phyloP scores from a whole-genome alignment of 768 basidiomycete species.

The Lactarius deliciosus region DNA sequence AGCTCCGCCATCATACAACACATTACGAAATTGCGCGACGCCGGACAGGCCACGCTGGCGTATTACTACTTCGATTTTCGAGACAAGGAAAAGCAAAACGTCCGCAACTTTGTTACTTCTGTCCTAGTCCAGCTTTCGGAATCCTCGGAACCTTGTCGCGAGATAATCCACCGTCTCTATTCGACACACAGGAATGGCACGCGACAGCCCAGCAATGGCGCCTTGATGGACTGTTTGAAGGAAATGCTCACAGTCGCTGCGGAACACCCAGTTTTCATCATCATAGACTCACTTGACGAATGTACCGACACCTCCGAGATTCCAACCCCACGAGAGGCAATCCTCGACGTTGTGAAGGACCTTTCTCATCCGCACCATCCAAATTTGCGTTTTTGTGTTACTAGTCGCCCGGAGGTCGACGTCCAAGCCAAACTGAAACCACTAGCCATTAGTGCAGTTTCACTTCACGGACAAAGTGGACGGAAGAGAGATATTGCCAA shows the following conservation, averaged over 20 bases:
- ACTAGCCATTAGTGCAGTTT: background rate
- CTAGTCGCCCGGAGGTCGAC: slow-evolving; percentile 17
- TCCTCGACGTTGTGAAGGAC: slow-evolving; percentile 2
- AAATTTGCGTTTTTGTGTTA: slow-evolving; percentile 1
- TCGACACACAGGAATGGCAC: background rate
- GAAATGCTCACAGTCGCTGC: background rate
- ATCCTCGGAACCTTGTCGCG: background rate
- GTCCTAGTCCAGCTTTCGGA: background rate
- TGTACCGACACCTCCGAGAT: background rate
- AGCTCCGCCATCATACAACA: slow-evolving; percentile 10
- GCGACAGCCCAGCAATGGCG: background rate
- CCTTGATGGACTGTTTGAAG: background rate
- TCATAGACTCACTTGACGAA: slow-evolving; percentile 11
- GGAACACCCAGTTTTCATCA: background rate
- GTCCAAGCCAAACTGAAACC: background rate
- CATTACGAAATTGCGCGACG: background rate
- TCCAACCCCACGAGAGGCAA: background rate
- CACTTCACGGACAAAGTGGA: background rate
- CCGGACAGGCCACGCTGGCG: slow-evolving; percentile 1
- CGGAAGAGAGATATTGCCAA: background rate
- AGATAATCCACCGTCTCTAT: background rate
- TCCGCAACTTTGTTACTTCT: background rate
- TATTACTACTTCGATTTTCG: slow-evolving; percentile 15
- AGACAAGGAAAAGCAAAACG: slow-evolving; percentile 5
- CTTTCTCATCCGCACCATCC: slow-evolving; percentile 1